Percentiles rank a stretch among this genome's conserved stretches.
Conservation (phyloP, 805 yeast genomes). For the Yarrowia sp. region DNA sequence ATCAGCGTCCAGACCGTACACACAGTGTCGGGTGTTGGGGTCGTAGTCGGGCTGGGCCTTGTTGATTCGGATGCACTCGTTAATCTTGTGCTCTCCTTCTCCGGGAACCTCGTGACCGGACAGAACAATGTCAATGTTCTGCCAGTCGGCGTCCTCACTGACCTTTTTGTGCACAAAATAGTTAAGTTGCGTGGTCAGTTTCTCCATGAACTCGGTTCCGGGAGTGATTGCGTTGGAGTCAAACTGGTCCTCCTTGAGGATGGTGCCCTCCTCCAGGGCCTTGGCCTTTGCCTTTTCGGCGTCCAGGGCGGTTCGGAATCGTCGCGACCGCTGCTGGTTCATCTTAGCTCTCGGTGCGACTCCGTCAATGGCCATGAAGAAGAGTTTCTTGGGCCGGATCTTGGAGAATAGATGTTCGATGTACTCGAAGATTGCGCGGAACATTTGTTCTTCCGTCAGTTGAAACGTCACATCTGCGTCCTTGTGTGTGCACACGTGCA, state of each 20-base stretch:
- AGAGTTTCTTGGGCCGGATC: slow-evolving; percentile 78
- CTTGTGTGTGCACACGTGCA: slow-evolving; percentile 80
- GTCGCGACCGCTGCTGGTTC: slow-evolving; percentile 96
- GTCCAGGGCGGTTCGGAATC: slow-evolving; percentile 90
- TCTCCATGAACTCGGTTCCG: slow-evolving; percentile 95
- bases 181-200: slow-evolving; percentile 72
- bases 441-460: slow-evolving; percentile 86
- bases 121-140: slow-evolving; percentile 65
- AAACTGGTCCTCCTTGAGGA: slow-evolving; percentile 81
- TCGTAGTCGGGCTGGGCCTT: slow-evolving; percentile 71
- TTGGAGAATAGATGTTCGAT: slow-evolving; percentile 89
- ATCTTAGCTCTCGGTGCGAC: slow-evolving; percentile 98
- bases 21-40: slow-evolving; percentile 84
- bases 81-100: slow-evolving; percentile 97
- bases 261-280: slow-evolving; percentile 69
- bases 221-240: slow-evolving; percentile 94
- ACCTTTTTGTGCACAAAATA: slow-evolving; percentile 87
- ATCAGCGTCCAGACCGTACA: slow-evolving; percentile 95
- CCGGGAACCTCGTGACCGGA: slow-evolving; percentile 98
- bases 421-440: slow-evolving; percentile 85
- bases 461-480: slow-evolving; percentile 60
- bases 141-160: slow-evolving; percentile 84
- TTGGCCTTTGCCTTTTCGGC: slow-evolving; percentile 76
- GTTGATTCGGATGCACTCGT: slow-evolving; percentile 81
- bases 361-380: slow-evolving; percentile 97